Conservation (phyloP, 805 yeast species). For the Danielia reshetovae region DNA sequence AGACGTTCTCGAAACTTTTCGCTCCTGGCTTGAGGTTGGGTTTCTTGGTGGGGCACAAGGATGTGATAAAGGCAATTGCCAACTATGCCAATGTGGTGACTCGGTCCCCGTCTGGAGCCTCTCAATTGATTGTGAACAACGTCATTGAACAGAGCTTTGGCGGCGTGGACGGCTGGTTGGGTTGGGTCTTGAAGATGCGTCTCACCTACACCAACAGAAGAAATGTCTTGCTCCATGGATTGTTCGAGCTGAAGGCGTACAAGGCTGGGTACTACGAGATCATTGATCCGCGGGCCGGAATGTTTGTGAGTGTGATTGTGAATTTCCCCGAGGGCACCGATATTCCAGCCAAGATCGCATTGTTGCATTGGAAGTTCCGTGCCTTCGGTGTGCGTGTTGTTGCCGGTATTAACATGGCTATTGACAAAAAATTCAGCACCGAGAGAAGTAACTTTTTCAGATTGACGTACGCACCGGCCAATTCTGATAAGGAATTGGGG, state of each 20-base stretch:
- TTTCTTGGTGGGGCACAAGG: conserved; percentile 16
- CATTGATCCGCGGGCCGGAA: conserved; percentile 23
- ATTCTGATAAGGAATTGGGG: conserved; percentile 15
- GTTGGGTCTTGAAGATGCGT: conserved; percentile 48
- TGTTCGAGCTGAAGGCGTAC: conserved; percentile 18
- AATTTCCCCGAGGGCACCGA: conserved; percentile 11
- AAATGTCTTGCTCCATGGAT: conserved; percentile 23
- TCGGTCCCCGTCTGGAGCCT: conserved; percentile 16
- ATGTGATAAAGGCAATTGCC: conserved; percentile 11
- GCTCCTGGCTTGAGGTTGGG: conserved; percentile 20
- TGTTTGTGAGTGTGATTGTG: conserved; percentile 18
- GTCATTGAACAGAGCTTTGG: conserved; percentile 15
- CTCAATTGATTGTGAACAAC: conserved; percentile 15
- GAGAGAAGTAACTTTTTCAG: conserved; percentile 11
- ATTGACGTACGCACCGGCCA: conserved; percentile 27
- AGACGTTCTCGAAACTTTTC: conserved; percentile 18
- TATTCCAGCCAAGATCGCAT: conserved; percentile 4
- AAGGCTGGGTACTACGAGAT: conserved; percentile 17
- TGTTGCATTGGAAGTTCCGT: conserved; percentile 13
- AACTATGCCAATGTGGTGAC: conserved; percentile 16
- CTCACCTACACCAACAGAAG: conserved; percentile 42
- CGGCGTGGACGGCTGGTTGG: conserved; percentile 38
- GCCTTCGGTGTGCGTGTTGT: conserved; percentile 12
- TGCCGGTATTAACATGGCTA: conserved; percentile 20
- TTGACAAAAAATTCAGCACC: conserved; percentile 10